Percentiles rank a stretch among this genome's conserved stretches.
Conservation (phyloP, 139 green algal species). For the Auxenochlorella pyrenoidosa region DNA sequence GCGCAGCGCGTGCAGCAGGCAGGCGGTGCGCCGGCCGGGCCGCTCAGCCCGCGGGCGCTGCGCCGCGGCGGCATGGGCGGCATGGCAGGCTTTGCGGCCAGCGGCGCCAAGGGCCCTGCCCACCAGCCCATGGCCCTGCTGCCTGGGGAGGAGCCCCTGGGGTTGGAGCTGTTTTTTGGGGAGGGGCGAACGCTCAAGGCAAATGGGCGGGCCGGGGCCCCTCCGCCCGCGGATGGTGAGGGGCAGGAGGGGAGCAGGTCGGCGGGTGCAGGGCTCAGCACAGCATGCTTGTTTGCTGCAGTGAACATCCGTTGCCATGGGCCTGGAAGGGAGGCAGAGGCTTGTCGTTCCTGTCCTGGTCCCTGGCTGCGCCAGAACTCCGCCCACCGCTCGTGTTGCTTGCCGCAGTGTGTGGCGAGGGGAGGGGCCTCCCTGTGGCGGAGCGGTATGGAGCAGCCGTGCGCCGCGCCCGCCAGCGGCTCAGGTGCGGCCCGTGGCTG, state of each 20-base stretch:
- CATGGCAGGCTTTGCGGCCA: slow-evolving; percentile 4
- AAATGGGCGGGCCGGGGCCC: neutral
- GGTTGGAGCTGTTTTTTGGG: slow-evolving; percentile 9
- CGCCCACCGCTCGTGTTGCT: too few relatives aligned
- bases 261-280: too few relatives aligned
- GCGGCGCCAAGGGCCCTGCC: neutral
- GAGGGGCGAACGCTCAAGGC: neutral
- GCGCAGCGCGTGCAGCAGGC: neutral
- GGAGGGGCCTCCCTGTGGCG: neutral
- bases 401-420: neutral
- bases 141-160: slow-evolving; percentile 22
- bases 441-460: slow-evolving; percentile 11
- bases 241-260: too few relatives aligned
- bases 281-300: too few relatives aligned
- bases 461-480: neutral
- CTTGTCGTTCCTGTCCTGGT: too few relatives aligned
- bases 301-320: too few relatives aligned
- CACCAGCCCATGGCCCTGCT: slow-evolving; percentile 27
- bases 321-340: too few relatives aligned
- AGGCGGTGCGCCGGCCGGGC: too few relatives aligned
- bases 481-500: neutral
- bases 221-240: neutral
- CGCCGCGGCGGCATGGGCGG: slow-evolving; percentile 1
- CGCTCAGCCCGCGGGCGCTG: neutral
- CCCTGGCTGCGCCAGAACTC: too few relatives aligned